phyloP scores from a whole-genome alignment of 192 early-diverging fungal species.

The Podila horticola region DNA sequence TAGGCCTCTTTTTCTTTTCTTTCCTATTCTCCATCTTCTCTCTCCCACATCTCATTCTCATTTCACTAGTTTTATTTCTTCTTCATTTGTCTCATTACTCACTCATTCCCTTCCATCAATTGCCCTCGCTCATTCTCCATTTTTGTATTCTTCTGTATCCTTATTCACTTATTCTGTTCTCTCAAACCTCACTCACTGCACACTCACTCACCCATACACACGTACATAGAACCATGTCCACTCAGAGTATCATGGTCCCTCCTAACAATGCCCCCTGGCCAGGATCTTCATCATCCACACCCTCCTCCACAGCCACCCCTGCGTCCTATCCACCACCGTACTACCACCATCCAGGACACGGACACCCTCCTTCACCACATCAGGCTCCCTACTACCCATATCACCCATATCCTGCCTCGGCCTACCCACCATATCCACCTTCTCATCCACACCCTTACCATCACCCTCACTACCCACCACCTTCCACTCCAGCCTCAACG shows the following conservation, averaged over 20 bases:
- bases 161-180: background rate
- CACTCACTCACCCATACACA: background rate
- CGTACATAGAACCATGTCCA: slow-evolving; percentile 17
- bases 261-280: slow-evolving; percentile 46
- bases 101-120: background rate
- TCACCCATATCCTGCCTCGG: slow-evolving; percentile 20
- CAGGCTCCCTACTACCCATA: slow-evolving; percentile 43
- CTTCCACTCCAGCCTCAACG: background rate
- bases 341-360: slow-evolving; percentile 4
- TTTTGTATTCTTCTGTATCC: background rate
- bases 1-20: background rate
- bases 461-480: slow-evolving; percentile 6
- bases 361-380: slow-evolving; percentile 23
- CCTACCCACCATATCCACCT: slow-evolving; percentile 28
- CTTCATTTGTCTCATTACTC: background rate
- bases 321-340: background rate
- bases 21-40: background rate
- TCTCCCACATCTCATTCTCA: background rate
- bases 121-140: background rate
- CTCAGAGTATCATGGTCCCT: slow-evolving; percentile 38
- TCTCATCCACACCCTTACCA: background rate
- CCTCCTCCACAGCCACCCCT: background rate
- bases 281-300: slow-evolving; percentile 5
- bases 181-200: background rate
- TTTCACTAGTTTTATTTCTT: background rate